Evolutionary conservation across 2,329 filamentous ascomycete genomes (phyloP).

Genomic region (Apiospora saccharicola): DNA sequence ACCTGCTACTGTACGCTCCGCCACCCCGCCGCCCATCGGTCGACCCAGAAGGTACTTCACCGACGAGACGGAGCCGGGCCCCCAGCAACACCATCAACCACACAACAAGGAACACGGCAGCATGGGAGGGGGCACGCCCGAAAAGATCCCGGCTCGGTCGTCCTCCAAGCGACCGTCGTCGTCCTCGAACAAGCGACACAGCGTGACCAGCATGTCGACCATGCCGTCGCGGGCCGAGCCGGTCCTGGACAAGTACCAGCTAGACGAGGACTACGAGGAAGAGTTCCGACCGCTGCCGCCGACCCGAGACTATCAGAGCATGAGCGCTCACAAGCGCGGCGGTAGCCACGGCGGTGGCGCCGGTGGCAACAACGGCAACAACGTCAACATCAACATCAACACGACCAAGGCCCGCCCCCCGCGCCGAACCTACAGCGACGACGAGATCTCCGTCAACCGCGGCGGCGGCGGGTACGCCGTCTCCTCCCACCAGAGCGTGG

Average conservation of each 20-base stretch:
- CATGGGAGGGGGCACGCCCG: background rate
- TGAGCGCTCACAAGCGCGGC: background rate
- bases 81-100: background rate
- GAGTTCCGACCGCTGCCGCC: background rate
- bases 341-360: background rate
- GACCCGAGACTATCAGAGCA: background rate
- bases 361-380: background rate
- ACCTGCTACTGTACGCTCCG: background rate
- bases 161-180: background rate
- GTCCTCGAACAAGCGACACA: background rate
- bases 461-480: background rate
- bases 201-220: background rate
- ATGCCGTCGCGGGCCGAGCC: background rate
- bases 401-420: background rate
- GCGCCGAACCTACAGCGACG: conserved; percentile 1
- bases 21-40: conserved; percentile 3
- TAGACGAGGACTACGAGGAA: background rate
- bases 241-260: background rate
- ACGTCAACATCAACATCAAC: background rate
- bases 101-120: background rate
- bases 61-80: background rate
- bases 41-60: background rate
- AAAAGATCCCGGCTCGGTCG: background rate
- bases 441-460: background rate
- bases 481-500: background rate